These are phyloP conservation scores for Parachlorella kessleri DNA, from an alignment of 139 green algal genomes.

Conservation along the genomic window DNA sequence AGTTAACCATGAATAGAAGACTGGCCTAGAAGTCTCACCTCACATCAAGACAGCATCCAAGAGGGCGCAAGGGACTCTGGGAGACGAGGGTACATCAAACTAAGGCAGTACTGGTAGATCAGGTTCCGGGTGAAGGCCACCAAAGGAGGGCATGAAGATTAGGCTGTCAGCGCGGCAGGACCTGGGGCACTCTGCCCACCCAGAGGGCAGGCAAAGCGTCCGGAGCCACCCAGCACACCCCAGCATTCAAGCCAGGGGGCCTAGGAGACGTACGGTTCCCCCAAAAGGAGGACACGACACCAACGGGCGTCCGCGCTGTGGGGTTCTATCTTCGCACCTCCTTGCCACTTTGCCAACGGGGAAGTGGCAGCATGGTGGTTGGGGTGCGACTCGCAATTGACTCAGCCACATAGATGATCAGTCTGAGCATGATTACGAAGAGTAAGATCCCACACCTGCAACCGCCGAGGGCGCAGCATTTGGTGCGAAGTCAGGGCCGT, in stretches of 20 bases:
- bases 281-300: background rate
- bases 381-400: no score
- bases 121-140: no score
- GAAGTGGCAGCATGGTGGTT: constrained; percentile 22
- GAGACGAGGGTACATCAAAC: no score
- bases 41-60: no score
- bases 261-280: background rate
- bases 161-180: background rate
- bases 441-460: background rate
- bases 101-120: no score
- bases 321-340: constrained; percentile 10
- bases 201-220: background rate
- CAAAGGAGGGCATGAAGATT: no score
- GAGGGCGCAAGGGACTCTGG: no score
- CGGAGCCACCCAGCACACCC: background rate
- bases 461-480: constrained; percentile 59
- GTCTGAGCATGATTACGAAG: no score
- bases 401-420: no score
- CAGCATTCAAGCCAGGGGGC: background rate
- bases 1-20: no score
- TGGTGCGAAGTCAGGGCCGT: constrained; percentile 83
- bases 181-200: no score
- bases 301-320: background rate
- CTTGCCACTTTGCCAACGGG: constrained; percentile 21
- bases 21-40: no score